phyloP scores from a whole-genome alignment of 2,329 filamentous ascomycete genomes.

The Penicillium sp. region DNA sequence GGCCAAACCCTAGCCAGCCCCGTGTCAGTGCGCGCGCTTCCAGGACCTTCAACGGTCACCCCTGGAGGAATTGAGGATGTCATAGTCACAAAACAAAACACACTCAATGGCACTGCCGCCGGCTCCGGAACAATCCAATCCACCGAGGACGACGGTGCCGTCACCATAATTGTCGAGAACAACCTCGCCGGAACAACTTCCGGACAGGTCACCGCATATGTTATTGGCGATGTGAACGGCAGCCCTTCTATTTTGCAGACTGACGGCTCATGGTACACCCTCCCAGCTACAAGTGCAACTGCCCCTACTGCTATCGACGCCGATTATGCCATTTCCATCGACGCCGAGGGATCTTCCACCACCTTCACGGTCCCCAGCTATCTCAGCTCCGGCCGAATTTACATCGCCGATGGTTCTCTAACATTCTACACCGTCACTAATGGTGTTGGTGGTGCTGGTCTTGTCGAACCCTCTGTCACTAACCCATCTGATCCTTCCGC shows the following conservation, averaged over 20 bases:
- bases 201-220: conserved; percentile 28
- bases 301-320: conserved; percentile 35
- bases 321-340: conserved; percentile 44
- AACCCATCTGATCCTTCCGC: conserved; percentile 44
- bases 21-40: background rate
- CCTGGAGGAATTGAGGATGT: conserved; percentile 4
- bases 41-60: conserved; percentile 6
- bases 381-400: conserved; percentile 44
- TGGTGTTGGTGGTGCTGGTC: conserved; percentile 24
- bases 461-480: conserved; percentile 50
- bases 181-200: conserved; percentile 34
- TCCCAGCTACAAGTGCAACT: conserved; percentile 33
- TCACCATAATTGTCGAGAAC: conserved; percentile 36
- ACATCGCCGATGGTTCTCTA: conserved; percentile 43
- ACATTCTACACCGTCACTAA: conserved; percentile 40
- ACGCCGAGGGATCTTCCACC: conserved; percentile 34
- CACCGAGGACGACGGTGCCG: background rate
- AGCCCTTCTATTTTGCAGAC: conserved; percentile 42
- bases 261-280: conserved; percentile 43
- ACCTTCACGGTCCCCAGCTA: conserved; percentile 40
- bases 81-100: conserved; percentile 2
- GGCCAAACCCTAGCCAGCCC: conserved; percentile 9
- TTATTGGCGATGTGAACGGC: conserved; percentile 40
- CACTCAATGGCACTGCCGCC: conserved; percentile 6
- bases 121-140: background rate